Evolutionary conservation across 2,329 filamentous ascomycete species (phyloP).

Genomic region (Cucurbitaria berberidis): DNA sequence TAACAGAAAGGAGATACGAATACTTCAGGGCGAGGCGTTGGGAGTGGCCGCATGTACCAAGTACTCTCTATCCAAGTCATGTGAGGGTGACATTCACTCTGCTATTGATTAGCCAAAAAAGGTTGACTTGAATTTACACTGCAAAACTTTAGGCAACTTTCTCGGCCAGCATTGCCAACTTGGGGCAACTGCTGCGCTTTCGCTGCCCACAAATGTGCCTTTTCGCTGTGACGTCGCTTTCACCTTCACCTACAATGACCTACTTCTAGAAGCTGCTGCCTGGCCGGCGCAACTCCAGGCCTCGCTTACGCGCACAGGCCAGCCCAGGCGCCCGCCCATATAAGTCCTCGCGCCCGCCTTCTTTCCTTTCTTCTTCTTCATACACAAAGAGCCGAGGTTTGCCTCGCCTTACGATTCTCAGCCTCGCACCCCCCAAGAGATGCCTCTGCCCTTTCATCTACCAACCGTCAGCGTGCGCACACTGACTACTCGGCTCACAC

Average conservation of each 20-base stretch:
- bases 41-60: too few species aligned
- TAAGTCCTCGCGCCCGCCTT: not conserved
- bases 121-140: too few species aligned
- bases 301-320: not conserved
- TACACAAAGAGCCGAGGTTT: too few species aligned
- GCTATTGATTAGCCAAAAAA: too few species aligned
- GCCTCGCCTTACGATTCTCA: not conserved
- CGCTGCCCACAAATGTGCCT: too few species aligned
- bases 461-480: not conserved
- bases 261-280: not conserved
- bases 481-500: not conserved
- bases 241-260: not conserved
- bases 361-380: not conserved
- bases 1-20: too few species aligned
- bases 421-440: not conserved
- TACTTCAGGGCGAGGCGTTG: too few species aligned
- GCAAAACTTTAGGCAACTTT: too few species aligned
- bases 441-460: not conserved
- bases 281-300: not conserved
- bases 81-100: too few species aligned
- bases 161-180: too few species aligned
- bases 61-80: too few species aligned
- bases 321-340: not conserved
- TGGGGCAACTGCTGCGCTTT: too few species aligned
- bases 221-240: not conserved